Evolutionary conservation across 768 basidiomycete species (phyloP), one percentile per base, ranked within the genome.

Genomic region (Phlebiopsis flavidoalba): DNA sequence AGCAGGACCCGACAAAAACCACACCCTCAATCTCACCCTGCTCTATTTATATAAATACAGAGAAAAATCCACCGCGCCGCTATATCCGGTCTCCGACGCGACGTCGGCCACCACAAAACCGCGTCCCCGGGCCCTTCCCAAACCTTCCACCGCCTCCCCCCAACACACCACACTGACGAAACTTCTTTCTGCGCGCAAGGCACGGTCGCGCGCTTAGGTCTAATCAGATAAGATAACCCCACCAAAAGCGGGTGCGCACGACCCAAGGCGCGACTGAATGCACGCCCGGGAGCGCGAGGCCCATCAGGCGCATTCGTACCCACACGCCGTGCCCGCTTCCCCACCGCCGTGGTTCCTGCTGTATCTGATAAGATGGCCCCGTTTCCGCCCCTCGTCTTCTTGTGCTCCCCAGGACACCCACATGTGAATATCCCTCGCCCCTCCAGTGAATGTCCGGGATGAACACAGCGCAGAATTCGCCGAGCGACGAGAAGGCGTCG

Each of bases 301-400:
- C 19, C 54, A 55, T 37, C 12, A 35, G n/a, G 37, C 5, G 21
- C 54, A 31, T 45, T 6, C 37, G 6, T n/a, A 37, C 11, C 43
- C 22, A 35, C 54, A 36, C 37, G 19, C 53, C 33, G 35, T 15
- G 40, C 40, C 11, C 17, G 17, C 8, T 60, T 60, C 60, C n/a
- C 60, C 60, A 60, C 60, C 37, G 45, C 8, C 53, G 60, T 60
- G 60, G 60, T n/a, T 8, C 35, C 59, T 5, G n/a, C 40, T 55
- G 26, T n/a, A 69, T 69, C 68, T 61, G 68, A 69, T 69, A 69
- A 69, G 68, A 69, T 69, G 68, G 56, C 60, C 37, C 19, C 17
- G n/a, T n/a, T n/a, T 43, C 19, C n/a, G n/a, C 26, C 36, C 35
- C 3, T 21, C 12, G 35, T 24, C 12, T 31, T 14, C 11, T 40